Conservation (phyloP, 805 yeast genomes). For the Metschnikowia sp. region DNA sequence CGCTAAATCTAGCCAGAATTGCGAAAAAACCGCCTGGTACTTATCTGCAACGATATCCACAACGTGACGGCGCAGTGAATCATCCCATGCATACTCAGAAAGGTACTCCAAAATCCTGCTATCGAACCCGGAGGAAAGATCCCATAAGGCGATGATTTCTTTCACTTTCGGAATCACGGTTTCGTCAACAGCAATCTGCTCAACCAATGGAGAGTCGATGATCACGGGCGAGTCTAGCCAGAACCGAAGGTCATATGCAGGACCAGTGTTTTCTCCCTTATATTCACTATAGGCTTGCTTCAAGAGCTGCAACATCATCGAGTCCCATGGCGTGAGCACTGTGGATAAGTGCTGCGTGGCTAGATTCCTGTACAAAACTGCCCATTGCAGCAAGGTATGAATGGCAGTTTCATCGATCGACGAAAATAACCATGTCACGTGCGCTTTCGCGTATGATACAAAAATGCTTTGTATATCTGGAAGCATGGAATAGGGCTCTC, state of each 20-base stretch:
- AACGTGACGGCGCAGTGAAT: neutral
- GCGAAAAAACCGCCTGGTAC: neutral
- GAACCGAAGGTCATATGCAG: conserved; percentile 4
- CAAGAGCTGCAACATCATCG: conserved; percentile 7
- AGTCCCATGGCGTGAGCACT: conserved; percentile 14
- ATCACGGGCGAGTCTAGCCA: conserved; percentile 16
- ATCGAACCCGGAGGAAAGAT: conserved; percentile 4
- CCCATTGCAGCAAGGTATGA: conserved; percentile 7
- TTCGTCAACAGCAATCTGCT: conserved; percentile 4
- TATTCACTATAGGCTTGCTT: neutral
- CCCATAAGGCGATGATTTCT: conserved; percentile 2
- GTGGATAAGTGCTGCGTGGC: neutral
- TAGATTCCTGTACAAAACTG: conserved; percentile 6
- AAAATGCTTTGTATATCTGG: conserved; percentile 5
- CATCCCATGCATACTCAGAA: conserved; percentile 9
- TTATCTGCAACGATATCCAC: conserved; percentile 5
- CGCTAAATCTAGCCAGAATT: neutral
- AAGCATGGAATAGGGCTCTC: conserved; percentile 1
- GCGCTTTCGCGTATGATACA: conserved; percentile 3
- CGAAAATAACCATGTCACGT: conserved; percentile 5
- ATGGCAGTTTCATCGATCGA: conserved; percentile 1
- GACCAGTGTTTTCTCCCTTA: neutral
- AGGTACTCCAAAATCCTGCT: conserved; percentile 6
- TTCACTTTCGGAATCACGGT: conserved; percentile 6
- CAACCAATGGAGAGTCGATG: conserved; percentile 11